Percentiles rank a stretch among this genome's conserved stretches.
Evolutionary conservation across 176 grass and related monocot species (phyloP).

Genomic region (Luzula sylvatica): DNA sequence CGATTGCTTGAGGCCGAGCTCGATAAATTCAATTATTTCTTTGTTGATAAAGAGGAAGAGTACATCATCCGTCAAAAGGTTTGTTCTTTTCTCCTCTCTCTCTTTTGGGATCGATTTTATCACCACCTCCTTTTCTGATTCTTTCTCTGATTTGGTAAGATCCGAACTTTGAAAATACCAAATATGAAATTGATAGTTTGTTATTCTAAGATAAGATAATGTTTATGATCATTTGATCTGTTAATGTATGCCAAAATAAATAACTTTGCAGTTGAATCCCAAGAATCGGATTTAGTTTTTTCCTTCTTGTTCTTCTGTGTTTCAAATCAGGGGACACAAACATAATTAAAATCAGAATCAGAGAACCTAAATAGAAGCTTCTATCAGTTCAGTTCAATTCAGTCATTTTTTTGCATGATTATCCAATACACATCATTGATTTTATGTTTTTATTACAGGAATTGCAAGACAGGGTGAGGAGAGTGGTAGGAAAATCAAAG

Average conservation of each 20-base stretch:
- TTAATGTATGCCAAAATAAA: no score
- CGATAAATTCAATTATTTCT: conserved; percentile 88
- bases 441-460: conserved; percentile 37
- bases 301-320: no score
- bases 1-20: conserved; percentile 74
- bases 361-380: no score
- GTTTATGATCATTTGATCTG: background rate
- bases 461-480: conserved; percentile 56
- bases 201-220: background rate
- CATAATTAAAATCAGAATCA: no score
- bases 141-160: no score
- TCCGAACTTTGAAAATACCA: no score
- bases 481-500: conserved; percentile 42
- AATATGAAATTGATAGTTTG: no score
- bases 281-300: no score
- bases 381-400: no score
- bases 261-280: no score
- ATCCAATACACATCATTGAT: background rate
- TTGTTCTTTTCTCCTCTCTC: background rate
- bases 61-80: conserved; percentile 99
- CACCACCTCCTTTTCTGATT: background rate
- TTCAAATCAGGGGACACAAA: no score
- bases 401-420: no score
- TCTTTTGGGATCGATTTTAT: background rate
- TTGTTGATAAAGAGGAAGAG: conserved; percentile 94